A percentile compares a stretch with the other conserved stretches of the same genome.
Evolutionary conservation across 352 stramenopile species (phyloP).

Genomic region (Pseudoperonospora humuli): DNA sequence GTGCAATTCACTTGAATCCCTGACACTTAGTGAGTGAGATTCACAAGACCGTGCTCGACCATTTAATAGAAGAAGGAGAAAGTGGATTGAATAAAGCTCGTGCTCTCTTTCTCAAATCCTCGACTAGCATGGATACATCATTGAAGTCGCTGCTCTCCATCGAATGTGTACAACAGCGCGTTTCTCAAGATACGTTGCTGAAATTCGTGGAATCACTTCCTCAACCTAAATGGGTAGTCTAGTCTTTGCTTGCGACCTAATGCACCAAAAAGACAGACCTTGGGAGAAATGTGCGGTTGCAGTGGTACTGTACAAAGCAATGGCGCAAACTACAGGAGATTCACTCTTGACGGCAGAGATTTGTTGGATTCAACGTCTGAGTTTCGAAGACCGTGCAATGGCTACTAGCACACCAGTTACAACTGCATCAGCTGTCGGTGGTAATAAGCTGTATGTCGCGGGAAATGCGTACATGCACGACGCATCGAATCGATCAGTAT

Average conservation of each 20-base stretch:
- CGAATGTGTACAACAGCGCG: neutral
- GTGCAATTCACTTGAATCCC: neutral
- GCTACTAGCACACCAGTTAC: constrained; percentile 1
- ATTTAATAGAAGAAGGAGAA: neutral
- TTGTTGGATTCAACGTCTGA: constrained; percentile 6
- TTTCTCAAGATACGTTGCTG: constrained; percentile 1
- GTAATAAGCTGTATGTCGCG: constrained; percentile 1
- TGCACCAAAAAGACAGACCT: neutral
- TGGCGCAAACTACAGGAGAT: neutral
- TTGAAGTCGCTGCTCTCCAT: neutral
- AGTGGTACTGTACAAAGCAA: neutral
- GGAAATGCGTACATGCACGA: neutral
- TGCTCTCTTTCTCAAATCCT: neutral
- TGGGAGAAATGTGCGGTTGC: constrained; percentile 4
- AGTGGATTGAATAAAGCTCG: neutral
- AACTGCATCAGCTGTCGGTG: neutral
- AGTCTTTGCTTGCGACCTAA: constrained; percentile 1
- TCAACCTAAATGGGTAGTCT: constrained; percentile 1
- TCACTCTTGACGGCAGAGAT: constrained; percentile 6
- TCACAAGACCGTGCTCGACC: neutral
- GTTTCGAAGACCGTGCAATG: neutral
- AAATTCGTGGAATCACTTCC: constrained; percentile 4
- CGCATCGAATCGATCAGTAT: neutral
- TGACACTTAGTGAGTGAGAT: neutral
- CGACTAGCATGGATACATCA: neutral